Base-by-base conservation (phyloP, 345 rosid genomes). In the Clausena lansium region DNA sequence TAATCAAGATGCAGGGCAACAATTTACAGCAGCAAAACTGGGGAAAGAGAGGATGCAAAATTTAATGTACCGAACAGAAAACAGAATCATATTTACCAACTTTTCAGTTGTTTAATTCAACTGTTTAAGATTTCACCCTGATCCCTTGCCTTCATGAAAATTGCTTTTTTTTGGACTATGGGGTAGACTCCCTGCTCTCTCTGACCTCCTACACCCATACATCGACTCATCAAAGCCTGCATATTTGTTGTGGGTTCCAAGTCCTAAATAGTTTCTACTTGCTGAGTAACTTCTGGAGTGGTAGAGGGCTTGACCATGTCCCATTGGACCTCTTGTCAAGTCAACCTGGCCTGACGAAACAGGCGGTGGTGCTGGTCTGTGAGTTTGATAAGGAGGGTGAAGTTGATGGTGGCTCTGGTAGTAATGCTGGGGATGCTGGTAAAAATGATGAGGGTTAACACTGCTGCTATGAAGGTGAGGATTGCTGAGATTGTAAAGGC, bases 131-230 rank as follows among this genome's bases (percentile, higher is more conserved):
- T 65, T 64, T 33, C 69, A 65, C 25, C 69, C 45, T n/a, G 61
- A 58, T 52, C 76, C 77, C 71, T 38, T 55, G 64, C 35, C 47
- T 41, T 75, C 76, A 33, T 79, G 84, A 41, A 71, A 63, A 35
- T 55, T 55, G 28, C 66, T 45, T 67, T 68, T 85, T 81, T 78
- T 75, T 60, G 93, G 95, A 77, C 89, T 84, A 1, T 77, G 79
- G 0, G 98, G 93, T 71, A 85, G 85, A 69, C 93, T 89, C 7
- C 72, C 87, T 41, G 87, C 81, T 77, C 91, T 82, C 14, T 80
- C 84, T 74, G 59, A n/a, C 76, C 79, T 71, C 58, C 81, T 63
- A 59, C 77, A 71, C 25, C 73, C 77, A 38, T 78, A 74, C 14
- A 9, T 38, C 19, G 72, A 27, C n/a, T 87, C 91, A 5, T 89